phyloP scores from a whole-genome alignment of 1,284 basidiomycete species.

The Rhodofomes roseus region DNA sequence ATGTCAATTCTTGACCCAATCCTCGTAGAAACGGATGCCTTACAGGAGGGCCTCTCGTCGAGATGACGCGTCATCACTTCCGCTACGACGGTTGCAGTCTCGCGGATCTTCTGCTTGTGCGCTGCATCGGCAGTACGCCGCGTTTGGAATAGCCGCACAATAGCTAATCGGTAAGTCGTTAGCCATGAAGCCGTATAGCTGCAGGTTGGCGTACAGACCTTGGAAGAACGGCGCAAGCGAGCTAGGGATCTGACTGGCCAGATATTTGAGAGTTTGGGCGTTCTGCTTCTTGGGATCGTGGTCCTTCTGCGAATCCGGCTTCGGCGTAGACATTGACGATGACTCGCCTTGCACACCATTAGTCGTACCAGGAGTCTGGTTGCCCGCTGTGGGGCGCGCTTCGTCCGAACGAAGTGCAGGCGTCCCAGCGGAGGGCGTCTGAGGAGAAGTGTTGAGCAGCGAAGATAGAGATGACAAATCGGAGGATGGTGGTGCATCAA shows the following conservation, averaged over 20 bases:
- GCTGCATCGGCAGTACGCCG: constrained; percentile 73
- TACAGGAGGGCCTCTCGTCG: constrained; percentile 52
- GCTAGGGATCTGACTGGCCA: constrained; percentile 78
- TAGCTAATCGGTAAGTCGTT: constrained; percentile 49
- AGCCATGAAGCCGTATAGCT: not conserved
- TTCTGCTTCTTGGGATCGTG: constrained; percentile 58
- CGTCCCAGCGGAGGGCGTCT: constrained; percentile 1
- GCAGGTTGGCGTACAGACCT: constrained; percentile 45
- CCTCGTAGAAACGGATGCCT: constrained; percentile 10
- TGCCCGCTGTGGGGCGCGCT: constrained; percentile 1
- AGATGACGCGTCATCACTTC: constrained; percentile 75
- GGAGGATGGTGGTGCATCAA: constrained; percentile 27
- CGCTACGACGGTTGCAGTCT: constrained; percentile 70
- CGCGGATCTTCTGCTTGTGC: constrained; percentile 77
- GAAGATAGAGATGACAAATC: not conserved
- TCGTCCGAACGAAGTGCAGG: not conserved
- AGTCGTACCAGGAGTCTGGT: constrained; percentile 10
- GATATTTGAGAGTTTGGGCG: constrained; percentile 75
- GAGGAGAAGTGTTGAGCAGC: not conserved
- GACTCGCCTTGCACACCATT: constrained; percentile 39
- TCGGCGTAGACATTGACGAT: constrained; percentile 14
- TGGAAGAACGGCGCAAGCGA: constrained; percentile 86
- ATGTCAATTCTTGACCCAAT: constrained; percentile 5
- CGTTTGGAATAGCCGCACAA: constrained; percentile 85
- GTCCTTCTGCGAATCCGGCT: constrained; percentile 33